phyloP scores from a whole-genome alignment of 2,329 filamentous ascomycete genomes.

The Epichloe brachyelytri region DNA sequence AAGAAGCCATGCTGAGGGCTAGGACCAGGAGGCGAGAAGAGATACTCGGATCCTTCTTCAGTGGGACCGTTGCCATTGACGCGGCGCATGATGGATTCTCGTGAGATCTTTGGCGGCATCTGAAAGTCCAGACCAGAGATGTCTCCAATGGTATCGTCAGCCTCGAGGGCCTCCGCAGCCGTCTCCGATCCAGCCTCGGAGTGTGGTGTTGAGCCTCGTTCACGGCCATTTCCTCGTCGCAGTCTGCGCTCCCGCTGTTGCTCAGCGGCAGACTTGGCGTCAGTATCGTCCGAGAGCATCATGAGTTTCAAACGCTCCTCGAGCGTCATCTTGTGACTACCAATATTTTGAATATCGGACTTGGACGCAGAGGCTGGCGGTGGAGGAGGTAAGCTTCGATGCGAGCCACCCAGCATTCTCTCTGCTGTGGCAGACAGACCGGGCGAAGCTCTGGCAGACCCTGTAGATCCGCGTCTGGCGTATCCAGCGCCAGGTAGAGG shows the following conservation, averaged over 20 bases:
- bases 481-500: constrained; percentile 57
- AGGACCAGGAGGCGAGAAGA: constrained; percentile 48
- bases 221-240: constrained; percentile 44
- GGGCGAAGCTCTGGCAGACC: constrained; percentile 42
- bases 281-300: constrained; percentile 63
- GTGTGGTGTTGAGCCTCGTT: constrained; percentile 32
- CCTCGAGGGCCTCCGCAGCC: constrained; percentile 31
- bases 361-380: constrained; percentile 58
- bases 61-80: constrained; percentile 54
- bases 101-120: constrained; percentile 67
- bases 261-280: constrained; percentile 45
- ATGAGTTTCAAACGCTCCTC: constrained; percentile 80
- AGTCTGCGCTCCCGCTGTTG: constrained; percentile 57
- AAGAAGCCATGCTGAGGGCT: constrained; percentile 42
- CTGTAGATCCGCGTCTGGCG: constrained; percentile 25
- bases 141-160: constrained; percentile 48
- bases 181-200: constrained; percentile 24
- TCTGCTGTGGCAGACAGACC: constrained; percentile 62
- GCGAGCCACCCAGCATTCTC: constrained; percentile 50
- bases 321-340: constrained; percentile 63
- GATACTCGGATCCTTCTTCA: constrained; percentile 48
- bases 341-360: constrained; percentile 65
- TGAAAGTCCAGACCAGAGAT: constrained; percentile 50
- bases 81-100: constrained; percentile 84
- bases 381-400: constrained; percentile 59